Conservation (phyloP, 2,329 filamentous ascomycete species). For the Sarocladium strictum region DNA sequence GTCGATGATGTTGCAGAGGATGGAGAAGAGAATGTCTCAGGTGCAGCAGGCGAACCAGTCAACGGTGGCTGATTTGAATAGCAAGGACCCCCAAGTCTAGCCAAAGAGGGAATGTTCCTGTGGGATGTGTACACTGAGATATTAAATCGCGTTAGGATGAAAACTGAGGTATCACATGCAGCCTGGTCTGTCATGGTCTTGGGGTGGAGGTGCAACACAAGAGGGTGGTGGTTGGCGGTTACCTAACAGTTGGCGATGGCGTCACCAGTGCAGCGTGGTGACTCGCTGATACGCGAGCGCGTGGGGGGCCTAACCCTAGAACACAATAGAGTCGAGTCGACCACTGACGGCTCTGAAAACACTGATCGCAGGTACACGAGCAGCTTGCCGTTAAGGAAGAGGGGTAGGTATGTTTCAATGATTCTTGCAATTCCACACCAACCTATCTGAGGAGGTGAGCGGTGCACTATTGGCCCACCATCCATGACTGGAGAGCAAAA, state of each 20-base stretch:
- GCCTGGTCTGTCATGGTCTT: too few species aligned
- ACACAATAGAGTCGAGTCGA: too few species aligned
- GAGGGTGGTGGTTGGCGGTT: neutral
- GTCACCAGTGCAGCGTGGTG: constrained; percentile 6
- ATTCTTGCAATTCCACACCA: too few species aligned
- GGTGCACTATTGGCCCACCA: too few species aligned
- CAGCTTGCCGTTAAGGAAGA: too few species aligned
- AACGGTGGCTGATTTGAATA: neutral
- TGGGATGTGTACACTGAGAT: neutral
- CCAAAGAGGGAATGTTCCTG: neutral
- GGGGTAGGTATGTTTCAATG: too few species aligned
- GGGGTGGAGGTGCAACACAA: neutral
- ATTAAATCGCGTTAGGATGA: neutral
- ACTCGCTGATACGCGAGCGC: neutral
- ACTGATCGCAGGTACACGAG: too few species aligned
- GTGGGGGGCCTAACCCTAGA: too few species aligned
- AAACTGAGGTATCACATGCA: neutral
- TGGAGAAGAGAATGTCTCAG: neutral
- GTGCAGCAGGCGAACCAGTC: neutral
- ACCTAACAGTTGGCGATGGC: neutral
- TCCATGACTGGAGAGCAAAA: too few species aligned
- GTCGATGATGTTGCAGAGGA: constrained; percentile 9
- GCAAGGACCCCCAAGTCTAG: neutral
- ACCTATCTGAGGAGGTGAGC: too few species aligned
- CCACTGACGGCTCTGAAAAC: too few species aligned